Base-by-base conservation (phyloP, 139 green algal species). In the Coccomyxa sp. region DNA sequence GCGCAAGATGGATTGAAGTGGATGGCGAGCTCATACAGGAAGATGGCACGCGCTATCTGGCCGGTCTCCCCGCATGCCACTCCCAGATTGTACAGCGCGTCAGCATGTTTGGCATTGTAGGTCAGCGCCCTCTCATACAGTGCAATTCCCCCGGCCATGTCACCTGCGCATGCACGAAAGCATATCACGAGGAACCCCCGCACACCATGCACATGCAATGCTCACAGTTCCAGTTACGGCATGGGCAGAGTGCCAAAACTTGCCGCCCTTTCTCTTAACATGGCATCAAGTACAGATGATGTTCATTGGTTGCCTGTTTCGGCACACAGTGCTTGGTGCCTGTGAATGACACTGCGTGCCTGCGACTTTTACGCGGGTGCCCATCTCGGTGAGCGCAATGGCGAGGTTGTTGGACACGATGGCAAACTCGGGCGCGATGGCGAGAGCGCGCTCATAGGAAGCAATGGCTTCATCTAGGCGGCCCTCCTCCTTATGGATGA, bases 1-100 rank as follows among this genome's bases (percentile, higher is more conserved):
- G 96, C 95, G 81, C 91, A 99, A 12, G 81, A 76, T 1, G 93
- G 92, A 63, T 94, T 91, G 67, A 95, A 90, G 75, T 88, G 74
- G 11, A 96, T 79, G 0, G 94, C 91, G 45, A 95, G 91, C 81
- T 98, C 90, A 78, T 99, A 99, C 86, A 95, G 94, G 87, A 98
- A 96, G 17, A 98, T 90, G 16, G 96, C 96, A 79, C 94, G 94
- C 87, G 94, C 88, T 18, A 89, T 83, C 67, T 92, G 82, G 4
- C 90, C 89, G 31, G 67, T 80, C 84, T 98, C 95, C 13, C 82
- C 91, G 60, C 89, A 93, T 14, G 92, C 93, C 15, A 98, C 95
- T 0, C 94, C 96, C 58, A 99, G 88, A 88, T 99, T 98, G 93
- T 99, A 99, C 67, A 98, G 85, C 4, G 96, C 95, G 13, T 98